phyloP scores from a whole-genome alignment of 306 rosid species.

The Cyamopsis tetragonoloba region DNA sequence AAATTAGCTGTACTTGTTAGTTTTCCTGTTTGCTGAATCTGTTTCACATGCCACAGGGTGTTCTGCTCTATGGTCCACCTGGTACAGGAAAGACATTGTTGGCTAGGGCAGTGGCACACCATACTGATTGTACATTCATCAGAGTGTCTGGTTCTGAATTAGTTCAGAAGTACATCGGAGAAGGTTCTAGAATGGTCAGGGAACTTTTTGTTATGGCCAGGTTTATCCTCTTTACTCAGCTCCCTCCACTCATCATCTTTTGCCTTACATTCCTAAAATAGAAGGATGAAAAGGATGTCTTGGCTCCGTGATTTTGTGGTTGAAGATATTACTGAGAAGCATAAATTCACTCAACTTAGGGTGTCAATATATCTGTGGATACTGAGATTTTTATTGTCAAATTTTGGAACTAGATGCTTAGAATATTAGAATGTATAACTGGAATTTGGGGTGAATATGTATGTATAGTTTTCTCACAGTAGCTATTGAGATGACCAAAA shows the following conservation, averaged over 20 bases:
- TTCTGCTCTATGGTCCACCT: conserved; percentile 92
- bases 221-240: conserved; percentile 42
- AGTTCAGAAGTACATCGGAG: conserved; percentile 98
- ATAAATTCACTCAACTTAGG: not conserved
- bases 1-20: not conserved
- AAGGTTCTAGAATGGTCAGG: conserved; percentile 99
- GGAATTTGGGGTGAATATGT: not conserved
- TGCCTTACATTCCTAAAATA: not conserved
- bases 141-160: conserved; percentile 98
- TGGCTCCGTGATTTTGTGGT: not conserved
- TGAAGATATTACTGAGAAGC: not conserved
- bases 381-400: not conserved
- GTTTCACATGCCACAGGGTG: conserved; percentile 55
- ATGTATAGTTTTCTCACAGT: not conserved
- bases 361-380: not conserved
- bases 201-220: conserved; percentile 99
- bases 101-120: conserved; percentile 99
- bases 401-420: not conserved
- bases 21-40: conserved; percentile 20
- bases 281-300: not conserved
- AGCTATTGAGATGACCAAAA: not conserved
- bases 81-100: conserved; percentile 95
- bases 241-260: not conserved
- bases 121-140: conserved; percentile 96
- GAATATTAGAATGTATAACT: not conserved